Evolutionary conservation across 1,139 yeast genomes (phyloP).

Genomic region (Nakaseomyces nivariensis): DNA sequence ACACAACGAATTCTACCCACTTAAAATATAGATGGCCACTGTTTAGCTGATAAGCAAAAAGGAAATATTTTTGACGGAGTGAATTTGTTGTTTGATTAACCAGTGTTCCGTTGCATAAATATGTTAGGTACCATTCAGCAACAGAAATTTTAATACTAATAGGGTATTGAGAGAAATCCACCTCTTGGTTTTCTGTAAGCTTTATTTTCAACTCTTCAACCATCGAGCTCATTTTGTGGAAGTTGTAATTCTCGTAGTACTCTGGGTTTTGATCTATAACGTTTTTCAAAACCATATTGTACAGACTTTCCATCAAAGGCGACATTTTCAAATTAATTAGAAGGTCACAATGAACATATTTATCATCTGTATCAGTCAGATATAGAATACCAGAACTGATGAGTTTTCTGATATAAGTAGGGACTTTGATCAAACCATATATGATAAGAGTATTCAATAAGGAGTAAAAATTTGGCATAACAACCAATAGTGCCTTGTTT

Average conservation of each 20-base stretch:
- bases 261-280: constrained; percentile 25
- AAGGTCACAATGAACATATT: constrained; percentile 29
- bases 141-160: constrained; percentile 23
- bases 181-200: constrained; percentile 7
- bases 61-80: constrained; percentile 16
- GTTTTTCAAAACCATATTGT: constrained; percentile 33
- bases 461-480: constrained; percentile 15
- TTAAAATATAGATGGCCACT: constrained; percentile 25
- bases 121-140: constrained; percentile 27
- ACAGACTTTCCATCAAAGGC: constrained; percentile 32
- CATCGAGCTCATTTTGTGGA: constrained; percentile 16
- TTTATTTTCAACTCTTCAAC: constrained; percentile 18
- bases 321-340: constrained; percentile 31
- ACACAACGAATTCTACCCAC: constrained; percentile 29
- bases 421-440: constrained; percentile 35
- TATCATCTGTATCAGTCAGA: constrained; percentile 30
- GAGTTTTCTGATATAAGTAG: constrained; percentile 63
- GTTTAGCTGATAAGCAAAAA: constrained; percentile 21
- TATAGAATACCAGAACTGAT: constrained; percentile 80
- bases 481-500: constrained; percentile 11
- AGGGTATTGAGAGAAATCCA: constrained; percentile 11
- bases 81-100: constrained; percentile 13
- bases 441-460: constrained; percentile 24
- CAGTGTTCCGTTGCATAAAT: constrained; percentile 19
- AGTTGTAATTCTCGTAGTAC: constrained; percentile 21